These are phyloP conservation scores for Teratosphaeria nubilosa DNA, from an alignment of 2,329 filamentous ascomycete species.

Conservation along the genomic window DNA sequence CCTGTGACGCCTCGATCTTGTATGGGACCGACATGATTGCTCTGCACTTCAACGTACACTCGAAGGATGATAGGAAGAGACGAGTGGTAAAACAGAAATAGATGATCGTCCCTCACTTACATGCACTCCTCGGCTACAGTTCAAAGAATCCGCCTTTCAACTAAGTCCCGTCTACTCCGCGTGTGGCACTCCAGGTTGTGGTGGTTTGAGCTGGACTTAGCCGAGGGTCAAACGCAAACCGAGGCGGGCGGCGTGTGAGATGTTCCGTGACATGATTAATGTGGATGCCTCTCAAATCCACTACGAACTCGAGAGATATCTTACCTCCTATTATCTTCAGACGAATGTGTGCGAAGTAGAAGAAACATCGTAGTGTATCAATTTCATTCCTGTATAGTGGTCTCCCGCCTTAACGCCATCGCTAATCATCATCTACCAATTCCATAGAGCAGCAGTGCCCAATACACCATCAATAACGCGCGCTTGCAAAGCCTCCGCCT, in stretches of 20 bases:
- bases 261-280: background rate
- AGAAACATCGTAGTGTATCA: background rate
- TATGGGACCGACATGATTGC: slow-evolving; percentile 27
- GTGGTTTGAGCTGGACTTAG: background rate
- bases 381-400: no score
- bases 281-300: background rate
- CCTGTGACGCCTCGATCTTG: slow-evolving; percentile 26
- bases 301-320: background rate
- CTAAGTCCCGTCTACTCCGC: background rate
- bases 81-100: background rate
- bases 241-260: background rate
- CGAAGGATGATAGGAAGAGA: background rate
- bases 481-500: no score
- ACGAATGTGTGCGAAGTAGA: no score
- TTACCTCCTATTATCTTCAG: no score
- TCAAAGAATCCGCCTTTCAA: background rate
- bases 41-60: background rate
- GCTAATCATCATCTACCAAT: background rate
- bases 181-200: background rate
- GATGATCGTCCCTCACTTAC: background rate
- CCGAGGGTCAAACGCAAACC: background rate
- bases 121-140: background rate
- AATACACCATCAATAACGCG: background rate
- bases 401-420: background rate
- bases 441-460: background rate